Evolutionary conservation across 768 basidiomycete species (phyloP).

Genomic region (Brasilioporus rufonigricans): DNA sequence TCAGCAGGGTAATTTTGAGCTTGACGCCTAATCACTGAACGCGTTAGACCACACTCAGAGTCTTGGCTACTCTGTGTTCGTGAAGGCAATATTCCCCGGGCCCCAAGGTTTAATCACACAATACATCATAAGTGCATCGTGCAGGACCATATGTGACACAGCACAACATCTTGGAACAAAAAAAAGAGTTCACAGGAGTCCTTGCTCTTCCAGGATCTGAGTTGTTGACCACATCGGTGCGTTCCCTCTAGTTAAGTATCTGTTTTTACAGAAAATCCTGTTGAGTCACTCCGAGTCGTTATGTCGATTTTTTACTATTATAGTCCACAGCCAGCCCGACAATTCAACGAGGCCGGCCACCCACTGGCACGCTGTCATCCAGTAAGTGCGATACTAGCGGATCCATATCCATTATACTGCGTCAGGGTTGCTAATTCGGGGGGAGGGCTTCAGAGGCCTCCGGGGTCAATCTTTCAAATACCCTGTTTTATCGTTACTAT

Average conservation of each 20-base stretch:
- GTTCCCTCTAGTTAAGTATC: not conserved
- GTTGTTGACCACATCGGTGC: not conserved
- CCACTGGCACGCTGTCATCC: not conserved
- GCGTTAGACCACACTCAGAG: too few species aligned
- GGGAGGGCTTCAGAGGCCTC: not conserved
- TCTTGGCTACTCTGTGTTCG: too few species aligned
- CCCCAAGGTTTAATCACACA: too few species aligned
- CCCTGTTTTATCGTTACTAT: not conserved
- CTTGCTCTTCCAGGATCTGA: not conserved
- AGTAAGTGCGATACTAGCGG: not conserved
- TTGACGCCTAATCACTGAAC: too few species aligned
- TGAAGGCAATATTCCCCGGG: too few species aligned
- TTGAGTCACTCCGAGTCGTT: too few species aligned
- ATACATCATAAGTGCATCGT: too few species aligned
- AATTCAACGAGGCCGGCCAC: not conserved
- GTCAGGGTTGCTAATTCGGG: conserved; percentile 4
- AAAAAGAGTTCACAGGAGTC: too few species aligned
- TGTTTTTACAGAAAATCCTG: not conserved
- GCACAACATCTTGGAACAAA: too few species aligned
- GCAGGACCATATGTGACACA: too few species aligned
- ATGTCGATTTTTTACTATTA: not conserved
- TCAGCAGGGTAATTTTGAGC: too few species aligned
- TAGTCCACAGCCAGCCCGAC: not conserved
- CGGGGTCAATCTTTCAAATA: not conserved
- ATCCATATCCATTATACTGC: not conserved